Conservation (phyloP, 495 filamentous ascomycete species). For the Neurospora sp. region DNA sequence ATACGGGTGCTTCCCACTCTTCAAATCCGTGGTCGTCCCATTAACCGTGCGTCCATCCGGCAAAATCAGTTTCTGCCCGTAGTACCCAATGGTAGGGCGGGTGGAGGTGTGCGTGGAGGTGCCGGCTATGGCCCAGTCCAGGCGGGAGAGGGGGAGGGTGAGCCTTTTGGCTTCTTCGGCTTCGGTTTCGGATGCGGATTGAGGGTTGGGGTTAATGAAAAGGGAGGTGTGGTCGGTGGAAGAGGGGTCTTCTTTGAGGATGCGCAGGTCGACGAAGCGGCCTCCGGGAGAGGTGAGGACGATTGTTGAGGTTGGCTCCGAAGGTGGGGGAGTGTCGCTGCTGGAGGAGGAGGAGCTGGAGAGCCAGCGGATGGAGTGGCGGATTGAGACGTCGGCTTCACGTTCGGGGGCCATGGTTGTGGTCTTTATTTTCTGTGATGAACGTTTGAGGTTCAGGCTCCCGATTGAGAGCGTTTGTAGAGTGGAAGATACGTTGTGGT, state of each 20-base stretch:
- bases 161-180: background rate
- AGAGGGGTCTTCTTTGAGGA: conserved; percentile 5
- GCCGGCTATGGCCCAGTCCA: conserved; percentile 48
- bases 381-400: conserved; percentile 25
- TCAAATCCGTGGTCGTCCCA: background rate
- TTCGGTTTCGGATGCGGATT: background rate
- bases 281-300: conserved; percentile 39
- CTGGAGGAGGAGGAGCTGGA: conserved; percentile 17
- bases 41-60: background rate
- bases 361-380: conserved; percentile 33
- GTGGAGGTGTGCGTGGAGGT: conserved; percentile 19
- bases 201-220: background rate
- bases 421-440: background rate
- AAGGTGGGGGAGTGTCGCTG: background rate
- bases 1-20: background rate
- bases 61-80: background rate
- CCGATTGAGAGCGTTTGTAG: too few relatives aligned
- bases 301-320: conserved; percentile 33
- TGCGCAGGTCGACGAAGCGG: conserved; percentile 43
- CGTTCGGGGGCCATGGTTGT: background rate
- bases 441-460: too few relatives aligned
- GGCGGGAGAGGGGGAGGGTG: background rate
- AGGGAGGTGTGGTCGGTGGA: background rate
- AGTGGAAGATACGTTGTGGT: background rate
- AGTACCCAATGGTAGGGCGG: background rate